Percentiles rank a stretch among this genome's conserved stretches.
phyloP scores from a whole-genome alignment of 2,329 filamentous ascomycete genomes.

The Colletotrichum tropicicola region DNA sequence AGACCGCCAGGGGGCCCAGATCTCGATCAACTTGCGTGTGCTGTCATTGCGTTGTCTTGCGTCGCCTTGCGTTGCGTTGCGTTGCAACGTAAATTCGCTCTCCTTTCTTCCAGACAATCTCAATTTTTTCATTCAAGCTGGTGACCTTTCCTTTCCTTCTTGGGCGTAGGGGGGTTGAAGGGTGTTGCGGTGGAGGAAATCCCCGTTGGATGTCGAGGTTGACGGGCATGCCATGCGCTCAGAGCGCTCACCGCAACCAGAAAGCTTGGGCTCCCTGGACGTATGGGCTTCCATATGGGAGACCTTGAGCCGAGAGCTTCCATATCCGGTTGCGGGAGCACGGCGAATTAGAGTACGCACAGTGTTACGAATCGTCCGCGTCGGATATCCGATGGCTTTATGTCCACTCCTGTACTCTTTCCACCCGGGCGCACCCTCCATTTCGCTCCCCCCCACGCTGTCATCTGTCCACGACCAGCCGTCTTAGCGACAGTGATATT shows the following conservation, averaged over 20 bases:
- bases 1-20: too few species aligned
- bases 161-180: not conserved
- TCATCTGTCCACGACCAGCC: not conserved
- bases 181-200: not conserved
- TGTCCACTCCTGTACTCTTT: not conserved
- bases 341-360: not conserved
- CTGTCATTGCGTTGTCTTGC: too few species aligned
- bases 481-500: not conserved
- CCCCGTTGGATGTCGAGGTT: not conserved
- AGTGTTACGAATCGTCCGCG: not conserved
- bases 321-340: not conserved
- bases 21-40: not conserved
- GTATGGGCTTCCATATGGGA: not conserved
- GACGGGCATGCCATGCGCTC: slow-evolving; percentile 9
- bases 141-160: too few species aligned
- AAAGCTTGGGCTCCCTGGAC: not conserved
- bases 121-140: not conserved
- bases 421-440: not conserved
- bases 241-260: not conserved
- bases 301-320: not conserved
- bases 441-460: not conserved
- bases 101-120: not conserved
- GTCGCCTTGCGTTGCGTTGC: too few species aligned
- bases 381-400: not conserved
- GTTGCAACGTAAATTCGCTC: not conserved